A percentile compares a stretch with the other conserved stretches of the same genome.
Evolutionary conservation across 1,284 basidiomycete genomes (phyloP).

Genomic region (Trametes pubescens): DNA sequence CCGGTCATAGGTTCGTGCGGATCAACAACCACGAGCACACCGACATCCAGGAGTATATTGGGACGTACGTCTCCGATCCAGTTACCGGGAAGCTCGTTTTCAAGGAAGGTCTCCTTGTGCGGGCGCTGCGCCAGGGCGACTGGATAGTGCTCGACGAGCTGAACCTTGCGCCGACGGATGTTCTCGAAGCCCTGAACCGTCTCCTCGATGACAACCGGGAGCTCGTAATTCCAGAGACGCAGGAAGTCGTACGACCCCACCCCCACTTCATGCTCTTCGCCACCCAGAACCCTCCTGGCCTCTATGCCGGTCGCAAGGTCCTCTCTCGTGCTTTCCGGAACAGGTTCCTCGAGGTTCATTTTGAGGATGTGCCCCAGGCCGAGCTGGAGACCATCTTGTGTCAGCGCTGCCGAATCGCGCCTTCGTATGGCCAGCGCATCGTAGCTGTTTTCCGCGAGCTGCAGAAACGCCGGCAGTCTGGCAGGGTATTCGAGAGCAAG

Average conservation of each 20-base stretch:
- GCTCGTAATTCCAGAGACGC: slow-evolving; percentile 95
- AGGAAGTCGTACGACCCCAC: slow-evolving; percentile 94
- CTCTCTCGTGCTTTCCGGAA: slow-evolving; percentile 97
- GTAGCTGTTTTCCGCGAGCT: slow-evolving; percentile 94
- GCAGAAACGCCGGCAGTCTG: slow-evolving; percentile 89
- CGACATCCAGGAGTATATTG: slow-evolving; percentile 98
- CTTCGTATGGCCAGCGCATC: slow-evolving; percentile 91
- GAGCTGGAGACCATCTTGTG: slow-evolving; percentile 95
- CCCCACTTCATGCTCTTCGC: slow-evolving; percentile 98
- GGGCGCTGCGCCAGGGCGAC: slow-evolving; percentile 90
- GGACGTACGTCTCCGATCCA: slow-evolving; percentile 95
- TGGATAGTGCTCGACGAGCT: slow-evolving; percentile 99
- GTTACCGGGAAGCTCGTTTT: slow-evolving; percentile 93
- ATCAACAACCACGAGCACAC: slow-evolving; percentile 99
- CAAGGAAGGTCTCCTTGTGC: slow-evolving; percentile 94
- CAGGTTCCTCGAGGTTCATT: slow-evolving; percentile 99
- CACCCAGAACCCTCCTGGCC: slow-evolving; percentile 96
- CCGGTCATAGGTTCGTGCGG: slow-evolving; percentile 95
- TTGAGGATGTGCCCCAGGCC: slow-evolving; percentile 94
- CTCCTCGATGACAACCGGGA: slow-evolving; percentile 98
- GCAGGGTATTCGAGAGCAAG: slow-evolving; percentile 97
- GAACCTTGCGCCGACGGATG: slow-evolving; percentile 97
- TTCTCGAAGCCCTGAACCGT: slow-evolving; percentile 96
- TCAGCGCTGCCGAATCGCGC: slow-evolving; percentile 89
- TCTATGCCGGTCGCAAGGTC: slow-evolving; percentile 97